Base-by-base conservation (phyloP, 1,284 basidiomycete species). In the Ceratobasidium sp. region DNA sequence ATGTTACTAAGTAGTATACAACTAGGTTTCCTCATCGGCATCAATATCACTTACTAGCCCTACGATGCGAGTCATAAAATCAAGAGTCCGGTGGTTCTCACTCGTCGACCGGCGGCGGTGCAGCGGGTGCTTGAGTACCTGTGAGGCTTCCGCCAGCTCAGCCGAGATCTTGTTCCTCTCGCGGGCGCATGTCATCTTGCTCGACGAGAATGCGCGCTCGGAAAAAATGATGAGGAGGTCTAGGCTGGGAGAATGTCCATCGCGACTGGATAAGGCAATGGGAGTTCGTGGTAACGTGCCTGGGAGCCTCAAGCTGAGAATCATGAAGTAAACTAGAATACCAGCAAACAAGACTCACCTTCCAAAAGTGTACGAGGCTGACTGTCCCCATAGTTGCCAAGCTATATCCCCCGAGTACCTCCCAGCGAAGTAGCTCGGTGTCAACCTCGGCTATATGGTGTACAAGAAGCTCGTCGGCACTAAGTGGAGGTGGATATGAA, bases 291-390 rank as follows among this genome's bases (percentile, higher is more conserved):
- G 23, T 52, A 65, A 33, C 55, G 50, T 67, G 52, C 27, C 75
- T 77, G 48, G 27, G 27, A 30, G 27, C 27, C 27, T 30, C 27
- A 30, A 30, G 27, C 27, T 30, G 27, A 30, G 27, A 30, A 30
- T 30, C 27, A 30, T 30, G 27, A 30, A 30, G 27, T 30, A 30
- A 30, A 30, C 27, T 30, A 30, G 27, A 30, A 30, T 33, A 23
- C 35, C 18, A 33, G 27, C 16, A 30, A 50, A 46, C n/a, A 14
- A 18, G 18, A 64, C 67, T 59, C 41, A 64, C 77, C 27, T 71
- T 70, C 77, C 77, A 78, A 66, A 62, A 66, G 20, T 65, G 46
- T 6, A 78, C 68, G 23, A 78, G 35, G 44, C 54, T 46, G 6
- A 73, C 20, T 30, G 50, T 71, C 8, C 69, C 69, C 55, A 71